Percentiles rank a stretch among this genome's conserved stretches.
Conservation (phyloP, 1,139 yeast species). For the Debaryomyces fabryi region DNA sequence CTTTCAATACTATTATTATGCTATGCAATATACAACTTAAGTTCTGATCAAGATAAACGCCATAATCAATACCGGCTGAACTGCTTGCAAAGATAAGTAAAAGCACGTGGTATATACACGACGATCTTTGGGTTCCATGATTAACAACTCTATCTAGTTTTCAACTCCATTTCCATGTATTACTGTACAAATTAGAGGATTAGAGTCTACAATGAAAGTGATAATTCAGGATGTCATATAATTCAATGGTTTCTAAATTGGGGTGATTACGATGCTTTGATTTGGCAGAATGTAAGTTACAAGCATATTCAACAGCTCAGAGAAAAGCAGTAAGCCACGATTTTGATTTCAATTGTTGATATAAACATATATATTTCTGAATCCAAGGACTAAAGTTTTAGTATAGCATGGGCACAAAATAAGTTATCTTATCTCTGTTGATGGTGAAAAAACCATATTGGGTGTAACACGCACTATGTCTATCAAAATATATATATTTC, state of each 20-base stretch:
- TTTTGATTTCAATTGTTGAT: neutral
- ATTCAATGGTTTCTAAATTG: too few species aligned
- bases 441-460: neutral
- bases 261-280: too few species aligned
- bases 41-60: neutral
- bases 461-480: constrained; percentile 1
- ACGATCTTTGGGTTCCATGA: neutral
- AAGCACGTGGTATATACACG: neutral
- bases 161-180: too few species aligned
- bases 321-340: neutral
- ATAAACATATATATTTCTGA: neutral
- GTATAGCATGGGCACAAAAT: neutral
- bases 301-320: too few species aligned
- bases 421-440: neutral
- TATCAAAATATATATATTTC: neutral
- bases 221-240: too few species aligned
- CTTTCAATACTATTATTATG: neutral
- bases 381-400: neutral
- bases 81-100: neutral
- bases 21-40: neutral
- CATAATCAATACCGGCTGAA: neutral
- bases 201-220: too few species aligned
- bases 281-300: too few species aligned
- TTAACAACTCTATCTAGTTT: too few species aligned
- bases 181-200: too few species aligned